These are phyloP conservation scores for Darksidea phi DNA, from an alignment of 495 filamentous ascomycete genomes.

Conservation along the genomic window DNA sequence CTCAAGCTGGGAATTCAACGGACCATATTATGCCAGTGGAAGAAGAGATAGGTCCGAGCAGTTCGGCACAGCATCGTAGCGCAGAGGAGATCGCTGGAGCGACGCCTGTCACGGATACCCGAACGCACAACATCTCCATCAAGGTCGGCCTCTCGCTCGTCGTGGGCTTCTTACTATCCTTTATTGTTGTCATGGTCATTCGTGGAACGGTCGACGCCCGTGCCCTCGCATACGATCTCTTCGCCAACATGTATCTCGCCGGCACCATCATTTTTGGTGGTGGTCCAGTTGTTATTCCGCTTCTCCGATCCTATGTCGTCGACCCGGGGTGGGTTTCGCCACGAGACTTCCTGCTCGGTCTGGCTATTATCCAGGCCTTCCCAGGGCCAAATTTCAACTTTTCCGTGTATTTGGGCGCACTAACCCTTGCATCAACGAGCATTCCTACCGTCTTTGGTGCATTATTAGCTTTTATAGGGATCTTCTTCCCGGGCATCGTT, in stretches of 20 bases:
- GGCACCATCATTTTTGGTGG: constrained; percentile 90
- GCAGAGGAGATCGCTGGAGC: constrained; percentile 10
- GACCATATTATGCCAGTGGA: constrained; percentile 13
- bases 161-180: constrained; percentile 51
- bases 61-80: constrained; percentile 6
- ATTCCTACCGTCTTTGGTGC: constrained; percentile 56
- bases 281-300: constrained; percentile 80
- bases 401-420: constrained; percentile 70
- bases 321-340: constrained; percentile 75
- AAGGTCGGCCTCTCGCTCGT: constrained; percentile 40
- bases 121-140: neutral
- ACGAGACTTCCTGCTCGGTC: constrained; percentile 77
- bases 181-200: constrained; percentile 60
- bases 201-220: constrained; percentile 49
- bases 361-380: constrained; percentile 80
- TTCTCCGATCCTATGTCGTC: constrained; percentile 76
- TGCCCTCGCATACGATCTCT: constrained; percentile 60
- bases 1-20: constrained; percentile 14
- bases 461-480: constrained; percentile 64
- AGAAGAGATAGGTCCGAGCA: constrained; percentile 15
- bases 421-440: constrained; percentile 50
- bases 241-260: constrained; percentile 79
- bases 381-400: constrained; percentile 90
- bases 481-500: constrained; percentile 69
- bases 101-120: neutral